These are phyloP conservation scores for Leersia perrieri DNA, from an alignment of 176 grass and related monocot genomes.

Conservation along the genomic window DNA sequence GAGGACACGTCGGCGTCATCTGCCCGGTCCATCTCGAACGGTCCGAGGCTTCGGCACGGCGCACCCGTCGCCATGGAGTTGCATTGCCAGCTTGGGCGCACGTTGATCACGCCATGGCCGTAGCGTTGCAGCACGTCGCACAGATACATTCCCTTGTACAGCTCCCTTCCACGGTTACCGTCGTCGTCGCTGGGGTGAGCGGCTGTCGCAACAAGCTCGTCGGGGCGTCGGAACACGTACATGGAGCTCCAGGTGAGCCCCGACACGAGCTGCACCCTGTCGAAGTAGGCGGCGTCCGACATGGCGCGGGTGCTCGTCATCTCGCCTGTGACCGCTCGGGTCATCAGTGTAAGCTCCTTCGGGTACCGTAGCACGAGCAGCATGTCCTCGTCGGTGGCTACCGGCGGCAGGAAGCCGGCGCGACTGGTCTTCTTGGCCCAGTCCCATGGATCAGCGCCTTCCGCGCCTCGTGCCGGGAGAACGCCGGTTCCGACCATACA, in stretches of 20 bases:
- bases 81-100: conserved; percentile 43
- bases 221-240: conserved; percentile 39
- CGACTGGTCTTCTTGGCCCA: conserved; percentile 15
- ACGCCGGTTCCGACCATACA: conserved; percentile 47
- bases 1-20: background rate
- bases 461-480: conserved; percentile 26
- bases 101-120: background rate
- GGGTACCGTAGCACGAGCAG: conserved; percentile 43
- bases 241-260: conserved; percentile 21
- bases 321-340: conserved; percentile 43
- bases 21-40: conserved; percentile 32
- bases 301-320: conserved; percentile 33
- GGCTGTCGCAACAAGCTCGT: conserved; percentile 40
- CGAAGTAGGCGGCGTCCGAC: conserved; percentile 41
- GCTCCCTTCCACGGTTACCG: conserved; percentile 1
- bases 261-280: conserved; percentile 45
- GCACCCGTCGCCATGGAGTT: conserved; percentile 29
- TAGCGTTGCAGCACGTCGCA: conserved; percentile 38
- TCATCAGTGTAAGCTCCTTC: conserved; percentile 41
- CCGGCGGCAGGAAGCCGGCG: conserved; percentile 1
- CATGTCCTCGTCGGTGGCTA: background rate
- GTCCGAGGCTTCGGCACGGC: conserved; percentile 39
- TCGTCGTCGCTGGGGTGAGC: conserved; percentile 20
- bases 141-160: conserved; percentile 34
- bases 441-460: conserved; percentile 26